phyloP scores from a whole-genome alignment of 306 rosid genomes.

The Erythrophleum fordii region DNA sequence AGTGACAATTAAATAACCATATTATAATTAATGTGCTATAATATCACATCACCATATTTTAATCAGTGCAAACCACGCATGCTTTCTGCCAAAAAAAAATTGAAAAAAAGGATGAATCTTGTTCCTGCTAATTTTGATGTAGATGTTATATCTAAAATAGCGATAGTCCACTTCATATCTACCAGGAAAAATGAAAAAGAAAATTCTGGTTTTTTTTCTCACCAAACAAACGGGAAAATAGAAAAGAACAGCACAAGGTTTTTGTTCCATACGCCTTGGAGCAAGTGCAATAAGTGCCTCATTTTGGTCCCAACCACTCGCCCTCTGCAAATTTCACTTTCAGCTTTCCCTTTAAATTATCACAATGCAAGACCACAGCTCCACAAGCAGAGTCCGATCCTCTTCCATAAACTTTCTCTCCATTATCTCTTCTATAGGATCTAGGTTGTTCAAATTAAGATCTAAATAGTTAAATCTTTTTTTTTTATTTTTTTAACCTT shows the following conservation, averaged over 20 bases:
- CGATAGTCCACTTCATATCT: neutral
- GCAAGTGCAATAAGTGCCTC: neutral
- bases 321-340: neutral
- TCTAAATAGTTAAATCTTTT: too few species aligned
- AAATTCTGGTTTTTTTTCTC: neutral
- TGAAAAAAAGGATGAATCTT: too few species aligned
- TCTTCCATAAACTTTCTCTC: too few species aligned
- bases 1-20: neutral
- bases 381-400: too few species aligned
- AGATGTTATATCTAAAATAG: neutral
- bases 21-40: neutral
- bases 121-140: neutral
- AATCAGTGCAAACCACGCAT: neutral
- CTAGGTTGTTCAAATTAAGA: too few species aligned
- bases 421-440: too few species aligned
- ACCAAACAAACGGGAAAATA: constrained; percentile 14
- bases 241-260: constrained; percentile 18
- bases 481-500: too few species aligned
- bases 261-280: constrained; percentile 44
- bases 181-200: neutral
- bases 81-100: neutral
- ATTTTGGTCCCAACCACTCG: neutral
- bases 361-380: too few species aligned
- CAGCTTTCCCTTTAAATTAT: neutral
- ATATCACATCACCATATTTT: neutral